Evolutionary conservation across 129 eudicot species (phyloP).

Genomic region (Cynara cardunculus): DNA sequence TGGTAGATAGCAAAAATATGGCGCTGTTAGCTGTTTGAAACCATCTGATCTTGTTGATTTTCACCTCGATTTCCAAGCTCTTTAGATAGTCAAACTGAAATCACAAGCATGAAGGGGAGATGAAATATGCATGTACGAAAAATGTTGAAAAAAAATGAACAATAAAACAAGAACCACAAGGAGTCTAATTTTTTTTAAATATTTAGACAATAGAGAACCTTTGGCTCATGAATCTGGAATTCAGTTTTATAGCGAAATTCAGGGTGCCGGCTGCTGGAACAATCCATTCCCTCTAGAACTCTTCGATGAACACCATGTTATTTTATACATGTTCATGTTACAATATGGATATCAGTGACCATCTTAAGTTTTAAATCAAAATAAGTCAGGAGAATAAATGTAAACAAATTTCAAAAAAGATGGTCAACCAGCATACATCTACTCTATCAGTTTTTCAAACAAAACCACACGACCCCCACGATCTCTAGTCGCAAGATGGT

Average conservation of each 20-base stretch:
- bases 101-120: slow-evolving; percentile 23
- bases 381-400: too few species aligned
- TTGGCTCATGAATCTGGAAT: slow-evolving; percentile 96
- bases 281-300: too few species aligned
- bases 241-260: slow-evolving; percentile 94
- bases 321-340: slow-evolving; percentile 31
- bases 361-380: too few species aligned
- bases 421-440: too few species aligned
- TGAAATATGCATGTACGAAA: too few species aligned
- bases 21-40: slow-evolving; percentile 73
- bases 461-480: too few species aligned
- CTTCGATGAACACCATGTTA: slow-evolving; percentile 72
- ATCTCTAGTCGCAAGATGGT: too few species aligned
- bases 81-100: slow-evolving; percentile 93
- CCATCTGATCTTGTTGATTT: slow-evolving; percentile 95
- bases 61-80: slow-evolving; percentile 97
- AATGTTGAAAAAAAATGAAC: not conserved
- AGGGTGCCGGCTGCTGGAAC: slow-evolving; percentile 84
- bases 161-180: not conserved
- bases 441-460: too few species aligned
- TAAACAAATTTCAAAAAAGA: too few species aligned
- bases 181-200: not conserved
- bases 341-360: slow-evolving; percentile 5
- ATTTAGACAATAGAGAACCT: slow-evolving; percentile 41
- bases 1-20: too few species aligned